Evolutionary conservation across 257 asterid genomes (phyloP).

Genomic region (Cinchona pubescens): DNA sequence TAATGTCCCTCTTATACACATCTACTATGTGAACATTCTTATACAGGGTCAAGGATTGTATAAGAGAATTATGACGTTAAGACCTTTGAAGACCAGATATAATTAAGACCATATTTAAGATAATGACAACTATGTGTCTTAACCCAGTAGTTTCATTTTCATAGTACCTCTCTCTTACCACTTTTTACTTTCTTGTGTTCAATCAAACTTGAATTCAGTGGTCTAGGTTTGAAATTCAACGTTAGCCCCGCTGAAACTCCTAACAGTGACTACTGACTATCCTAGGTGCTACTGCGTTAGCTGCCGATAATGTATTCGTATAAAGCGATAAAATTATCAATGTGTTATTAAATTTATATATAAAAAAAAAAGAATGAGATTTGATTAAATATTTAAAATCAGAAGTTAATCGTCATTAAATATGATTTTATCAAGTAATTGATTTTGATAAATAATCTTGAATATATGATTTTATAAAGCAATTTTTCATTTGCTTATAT

Average conservation of each 20-base stretch:
- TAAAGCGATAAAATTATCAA: too few species aligned
- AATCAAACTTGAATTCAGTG: background rate
- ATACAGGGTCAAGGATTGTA: constrained; percentile 10
- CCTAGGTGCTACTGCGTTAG: background rate
- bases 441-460: too few species aligned
- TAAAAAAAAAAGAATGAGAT: too few species aligned
- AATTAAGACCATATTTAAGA: constrained; percentile 18
- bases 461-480: background rate
- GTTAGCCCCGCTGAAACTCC: background rate
- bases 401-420: too few species aligned
- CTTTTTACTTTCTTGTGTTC: background rate
- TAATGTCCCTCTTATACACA: too few species aligned
- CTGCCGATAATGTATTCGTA: too few species aligned
- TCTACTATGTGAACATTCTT: too few species aligned
- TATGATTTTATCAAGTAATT: too few species aligned
- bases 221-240: background rate
- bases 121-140: constrained; percentile 2
- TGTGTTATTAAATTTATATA: too few species aligned
- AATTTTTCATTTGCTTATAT: too few species aligned
- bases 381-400: too few species aligned
- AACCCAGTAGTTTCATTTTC: background rate
- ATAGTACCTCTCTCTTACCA: background rate
- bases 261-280: background rate
- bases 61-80: constrained; percentile 1
- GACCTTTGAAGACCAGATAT: background rate